phyloP scores from a whole-genome alignment of 441 rosid genomes.

The Corymbia citriodora region DNA sequence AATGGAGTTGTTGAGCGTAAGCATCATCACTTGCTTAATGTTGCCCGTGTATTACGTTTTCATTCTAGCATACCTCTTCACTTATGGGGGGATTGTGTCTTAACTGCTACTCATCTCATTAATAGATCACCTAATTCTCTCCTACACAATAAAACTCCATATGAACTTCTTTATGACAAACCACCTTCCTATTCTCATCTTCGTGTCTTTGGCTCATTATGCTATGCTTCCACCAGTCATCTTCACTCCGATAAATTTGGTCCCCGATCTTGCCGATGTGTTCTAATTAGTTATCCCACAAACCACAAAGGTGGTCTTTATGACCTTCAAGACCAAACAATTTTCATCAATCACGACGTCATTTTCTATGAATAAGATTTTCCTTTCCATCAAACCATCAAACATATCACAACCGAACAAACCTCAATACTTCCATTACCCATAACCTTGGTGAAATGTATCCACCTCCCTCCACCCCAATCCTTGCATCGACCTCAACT shows the following conservation, averaged over 20 bases:
- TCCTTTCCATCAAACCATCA: neutral
- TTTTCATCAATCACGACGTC: neutral
- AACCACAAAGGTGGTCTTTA: neutral
- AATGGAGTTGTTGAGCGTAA: neutral
- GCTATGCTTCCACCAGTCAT: neutral
- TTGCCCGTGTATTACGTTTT: too few species aligned
- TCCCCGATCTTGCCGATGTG: neutral
- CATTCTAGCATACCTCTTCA: too few species aligned
- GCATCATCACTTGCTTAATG: too few species aligned
- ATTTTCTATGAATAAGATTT: neutral
- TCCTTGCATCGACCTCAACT: too few species aligned
- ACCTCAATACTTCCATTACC: too few species aligned
- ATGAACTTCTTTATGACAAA: neutral
- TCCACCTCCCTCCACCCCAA: too few species aligned
- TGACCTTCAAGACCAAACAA: neutral
- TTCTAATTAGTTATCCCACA: neutral
- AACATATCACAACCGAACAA: accelerated
- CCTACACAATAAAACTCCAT: neutral
- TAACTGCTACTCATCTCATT: neutral
- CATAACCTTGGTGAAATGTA: too few species aligned
- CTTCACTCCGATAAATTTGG: neutral
- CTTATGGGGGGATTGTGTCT: too few species aligned
- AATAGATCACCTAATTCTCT: neutral
- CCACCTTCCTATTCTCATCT: neutral
- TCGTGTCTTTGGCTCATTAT: neutral